These are phyloP conservation scores for Aspergillus sp. DNA, from an alignment of 2,329 filamentous ascomycete species.

Conservation along the genomic window DNA sequence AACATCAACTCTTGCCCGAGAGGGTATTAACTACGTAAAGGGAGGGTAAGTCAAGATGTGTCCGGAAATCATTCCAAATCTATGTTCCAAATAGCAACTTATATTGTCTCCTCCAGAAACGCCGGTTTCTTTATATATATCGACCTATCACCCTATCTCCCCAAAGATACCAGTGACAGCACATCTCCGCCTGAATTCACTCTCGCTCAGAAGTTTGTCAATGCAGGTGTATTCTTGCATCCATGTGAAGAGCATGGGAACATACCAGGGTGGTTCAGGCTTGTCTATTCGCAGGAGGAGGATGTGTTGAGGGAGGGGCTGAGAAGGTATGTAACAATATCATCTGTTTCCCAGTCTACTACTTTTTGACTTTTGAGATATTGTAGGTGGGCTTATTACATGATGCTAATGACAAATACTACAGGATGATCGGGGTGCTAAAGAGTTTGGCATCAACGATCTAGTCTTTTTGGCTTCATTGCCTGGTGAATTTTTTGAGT, in stretches of 20 bases:
- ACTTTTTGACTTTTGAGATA: too few relatives aligned
- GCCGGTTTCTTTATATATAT: conserved; percentile 53
- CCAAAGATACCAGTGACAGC: neutral
- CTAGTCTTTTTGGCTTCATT: too few relatives aligned
- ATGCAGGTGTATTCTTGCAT: conserved; percentile 55
- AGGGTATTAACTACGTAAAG: conserved; percentile 42
- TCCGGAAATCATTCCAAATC: too few relatives aligned
- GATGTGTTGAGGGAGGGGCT: conserved; percentile 40
- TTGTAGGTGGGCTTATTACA: neutral
- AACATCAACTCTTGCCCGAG: conserved; percentile 35
- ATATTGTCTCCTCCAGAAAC: conserved; percentile 29
- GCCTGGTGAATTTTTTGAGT: neutral
- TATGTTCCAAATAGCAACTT: too few relatives aligned
- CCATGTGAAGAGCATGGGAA: conserved; percentile 49
- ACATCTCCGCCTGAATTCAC: conserved; percentile 44
- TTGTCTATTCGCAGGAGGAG: conserved; percentile 52
- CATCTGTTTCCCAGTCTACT: too few relatives aligned
- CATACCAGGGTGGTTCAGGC: conserved; percentile 55
- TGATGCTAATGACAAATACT: neutral
- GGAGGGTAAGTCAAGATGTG: conserved; percentile 29
- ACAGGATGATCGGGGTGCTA: neutral
- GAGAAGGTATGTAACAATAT: conserved; percentile 23
- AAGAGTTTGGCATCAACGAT: neutral
- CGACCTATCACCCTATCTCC: conserved; percentile 47
- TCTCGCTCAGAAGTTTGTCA: conserved; percentile 48